Evolutionary conservation across 2,329 filamentous ascomycete species (phyloP).

Genomic region (Ilyonectria robusta): DNA sequence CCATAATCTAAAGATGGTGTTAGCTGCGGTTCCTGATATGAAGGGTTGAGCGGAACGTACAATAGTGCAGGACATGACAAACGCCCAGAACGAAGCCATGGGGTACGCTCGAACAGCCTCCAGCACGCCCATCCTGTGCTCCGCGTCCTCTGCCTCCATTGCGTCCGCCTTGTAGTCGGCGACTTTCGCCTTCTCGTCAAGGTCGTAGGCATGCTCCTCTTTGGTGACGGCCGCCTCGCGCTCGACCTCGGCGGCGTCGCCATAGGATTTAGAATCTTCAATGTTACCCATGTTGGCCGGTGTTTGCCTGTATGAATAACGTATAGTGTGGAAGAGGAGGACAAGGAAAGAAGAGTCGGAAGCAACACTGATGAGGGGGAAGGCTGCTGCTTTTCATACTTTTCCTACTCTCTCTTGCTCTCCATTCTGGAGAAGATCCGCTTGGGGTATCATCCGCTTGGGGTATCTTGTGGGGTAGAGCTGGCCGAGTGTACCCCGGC

Average conservation of each 20-base stretch:
- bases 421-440: neutral
- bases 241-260: conserved; percentile 32
- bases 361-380: neutral
- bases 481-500: neutral
- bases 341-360: neutral
- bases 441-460: neutral
- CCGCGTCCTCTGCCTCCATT: conserved; percentile 53
- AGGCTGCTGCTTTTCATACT: conserved; percentile 2
- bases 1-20: conserved; percentile 57
- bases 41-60: conserved; percentile 46
- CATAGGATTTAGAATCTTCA: conserved; percentile 33
- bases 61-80: conserved; percentile 63
- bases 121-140: conserved; percentile 57
- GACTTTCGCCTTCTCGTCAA: conserved; percentile 35
- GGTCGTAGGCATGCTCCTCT: conserved; percentile 39
- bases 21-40: neutral
- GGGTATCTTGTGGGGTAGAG: neutral
- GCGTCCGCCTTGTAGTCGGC: conserved; percentile 38
- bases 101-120: conserved; percentile 55
- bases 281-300: conserved; percentile 36
- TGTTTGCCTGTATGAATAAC: conserved; percentile 10
- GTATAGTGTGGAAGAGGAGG: neutral
- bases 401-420: neutral
- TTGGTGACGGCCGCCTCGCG: conserved; percentile 21
- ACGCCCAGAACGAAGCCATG: conserved; percentile 61